Evolutionary conservation across 768 basidiomycete genomes (phyloP), one percentile per base, ranked within the genome.

Genomic region (Xerocomellus amylosporus): DNA sequence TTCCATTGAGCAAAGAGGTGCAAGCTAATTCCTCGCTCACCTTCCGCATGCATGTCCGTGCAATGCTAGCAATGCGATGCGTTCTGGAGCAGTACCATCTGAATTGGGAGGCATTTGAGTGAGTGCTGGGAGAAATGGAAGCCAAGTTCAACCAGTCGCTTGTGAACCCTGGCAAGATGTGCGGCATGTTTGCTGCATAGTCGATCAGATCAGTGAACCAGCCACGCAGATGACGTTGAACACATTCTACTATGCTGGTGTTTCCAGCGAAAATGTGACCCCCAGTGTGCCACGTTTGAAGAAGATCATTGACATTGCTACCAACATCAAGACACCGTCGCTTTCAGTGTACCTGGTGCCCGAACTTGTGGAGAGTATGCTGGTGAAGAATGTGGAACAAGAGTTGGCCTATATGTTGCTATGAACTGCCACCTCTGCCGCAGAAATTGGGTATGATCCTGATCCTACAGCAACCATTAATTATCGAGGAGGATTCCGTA

Each of bases 231-330:
- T 99, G 97, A 98, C 97, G 7, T 74, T 99, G 54, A 99, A 99
- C 72, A 98, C 96, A 0, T 99, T 98, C 90, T 97, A 99, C 74
- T 98, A 98, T 70, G 97, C 97, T 56, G 97, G 97, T 87, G 97
- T 99, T 24, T 96, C 97, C n/a, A 93, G 90, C 67, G 98, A 98
- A 76, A 98, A 97, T 73, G 97, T 99, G 46, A 99, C 97, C 0
- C 91, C 98, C 55, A 97, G 97, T 86, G 97, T 99, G 2, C 97
- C 97, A 2, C 95, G 97, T 73, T 72, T 99, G 59, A 98, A 98
- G 77, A 97, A 98, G 74, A 98, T 98, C 63, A 98, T 99, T 76
- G 98, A 99, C 66, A 95, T 98, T 55, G 97, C 97, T 0, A 90
- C 88, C 19, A 95, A 98, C 69, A 97, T 98, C 81, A 97, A 98